phyloP scores from a whole-genome alignment of 148 eudicot genomes.

The Dysphania ambrosioides region DNA sequence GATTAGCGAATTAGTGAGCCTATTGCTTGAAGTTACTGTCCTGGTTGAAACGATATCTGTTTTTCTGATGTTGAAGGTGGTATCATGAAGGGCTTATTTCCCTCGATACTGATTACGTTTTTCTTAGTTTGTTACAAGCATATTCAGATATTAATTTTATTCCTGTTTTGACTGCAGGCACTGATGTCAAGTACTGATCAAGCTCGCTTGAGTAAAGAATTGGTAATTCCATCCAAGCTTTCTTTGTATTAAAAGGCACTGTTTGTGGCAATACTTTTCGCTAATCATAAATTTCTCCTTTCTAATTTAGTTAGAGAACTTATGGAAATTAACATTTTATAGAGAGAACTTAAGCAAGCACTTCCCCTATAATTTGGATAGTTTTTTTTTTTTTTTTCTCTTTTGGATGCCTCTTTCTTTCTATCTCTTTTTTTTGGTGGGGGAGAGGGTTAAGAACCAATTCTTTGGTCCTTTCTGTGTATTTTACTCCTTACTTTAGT shows the following conservation, averaged over 20 bases:
- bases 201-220: constrained; percentile 76
- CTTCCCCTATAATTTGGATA: too few species aligned
- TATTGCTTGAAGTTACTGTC: background rate
- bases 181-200: constrained; percentile 63
- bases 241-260: background rate
- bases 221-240: constrained; percentile 45
- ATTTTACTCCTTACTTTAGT: too few species aligned
- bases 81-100: background rate
- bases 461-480: too few species aligned
- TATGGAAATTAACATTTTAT: background rate
- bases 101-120: background rate
- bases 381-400: too few species aligned
- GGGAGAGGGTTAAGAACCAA: too few species aligned
- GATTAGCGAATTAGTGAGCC: background rate
- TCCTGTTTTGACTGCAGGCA: constrained; percentile 40
- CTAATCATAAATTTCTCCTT: background rate
- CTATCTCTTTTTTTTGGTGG: too few species aligned
- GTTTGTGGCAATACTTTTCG: background rate
- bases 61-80: background rate
- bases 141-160: background rate
- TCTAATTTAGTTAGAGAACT: background rate
- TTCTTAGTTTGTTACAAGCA: background rate
- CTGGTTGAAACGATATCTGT: background rate
- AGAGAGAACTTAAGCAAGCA: too few species aligned
- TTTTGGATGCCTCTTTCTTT: too few species aligned